Evolutionary conservation across 768 basidiomycete genomes (phyloP), one percentile per base, ranked within the genome.

Genomic region (Serendipita sp.): DNA sequence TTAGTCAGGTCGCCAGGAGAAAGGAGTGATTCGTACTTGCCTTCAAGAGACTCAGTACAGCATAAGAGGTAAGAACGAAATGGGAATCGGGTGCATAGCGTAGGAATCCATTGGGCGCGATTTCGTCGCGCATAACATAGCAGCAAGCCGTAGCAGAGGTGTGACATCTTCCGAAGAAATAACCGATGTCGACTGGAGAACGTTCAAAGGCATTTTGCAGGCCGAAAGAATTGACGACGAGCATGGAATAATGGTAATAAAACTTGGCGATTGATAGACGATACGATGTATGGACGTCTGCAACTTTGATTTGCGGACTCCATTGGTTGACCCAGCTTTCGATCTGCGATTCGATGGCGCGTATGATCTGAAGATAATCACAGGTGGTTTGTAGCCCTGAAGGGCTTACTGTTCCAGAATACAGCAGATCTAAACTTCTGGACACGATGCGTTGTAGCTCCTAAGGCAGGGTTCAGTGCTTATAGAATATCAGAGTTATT

Each of bases 211-310:
- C 91, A 71, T 95, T 89, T 73, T 99, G 94, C 47, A 99, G 80
- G 10, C 95, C 95, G 69, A 99, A 99, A 1, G 94, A 95, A 72
- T 96, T 93, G 65, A 97, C 76, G 44, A 96, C 89, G 63, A 99
- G 81, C 75, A 83, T 82, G 30, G 86, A 83, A 70, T 95, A 95
- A 72, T 90, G 82, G 75, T 82, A 88, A 72, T 91, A 91, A 71
- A 92, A 94, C 68, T 81, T 77, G 32, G 81, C 79, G 46, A 83
- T 81, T 60, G 80, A 73, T 47, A 72, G 71, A 65, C 79, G 78
- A 75, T 85, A 64, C 60, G 45, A 38, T n/a, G 65, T 30, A 63
- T 67, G 65, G 8, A 71, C n/a, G 23, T 64, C 75, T 65, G 52
- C 77, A 76, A 16, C 41, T 69, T 3, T 68, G 28, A 71, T 71